Evolutionary conservation across 345 rosid species (phyloP).

Genomic region (Sisymbrium altissimum): DNA sequence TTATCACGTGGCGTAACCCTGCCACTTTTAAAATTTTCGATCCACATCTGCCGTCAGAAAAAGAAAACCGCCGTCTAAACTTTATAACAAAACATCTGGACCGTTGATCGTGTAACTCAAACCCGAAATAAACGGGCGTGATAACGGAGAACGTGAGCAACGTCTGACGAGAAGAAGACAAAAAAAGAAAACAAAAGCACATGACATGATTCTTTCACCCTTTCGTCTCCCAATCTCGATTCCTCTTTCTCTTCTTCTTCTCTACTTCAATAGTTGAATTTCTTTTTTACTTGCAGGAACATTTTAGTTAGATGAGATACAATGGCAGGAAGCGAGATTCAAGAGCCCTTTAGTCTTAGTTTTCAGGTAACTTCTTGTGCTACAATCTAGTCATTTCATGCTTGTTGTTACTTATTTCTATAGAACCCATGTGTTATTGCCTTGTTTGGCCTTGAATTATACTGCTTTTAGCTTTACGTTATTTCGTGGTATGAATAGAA

Average conservation of each 20-base stretch:
- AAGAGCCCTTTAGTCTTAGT: constrained; percentile 55
- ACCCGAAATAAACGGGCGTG: constrained; percentile 28
- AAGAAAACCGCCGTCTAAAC: constrained; percentile 29
- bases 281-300: background rate
- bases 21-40: background rate
- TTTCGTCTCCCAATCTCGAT: constrained; percentile 31
- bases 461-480: background rate
- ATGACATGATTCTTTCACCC: constrained; percentile 34
- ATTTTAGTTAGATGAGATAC: constrained; percentile 3
- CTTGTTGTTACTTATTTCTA: no score
- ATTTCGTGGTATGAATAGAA: background rate
- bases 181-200: constrained; percentile 25
- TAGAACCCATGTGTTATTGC: background rate
- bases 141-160: constrained; percentile 36
- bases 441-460: background rate
- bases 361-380: constrained; percentile 49
- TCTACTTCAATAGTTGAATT: background rate
- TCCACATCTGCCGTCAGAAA: constrained; percentile 20
- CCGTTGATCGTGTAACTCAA: constrained; percentile 24
- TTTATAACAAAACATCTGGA: constrained; percentile 6
- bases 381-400: background rate
- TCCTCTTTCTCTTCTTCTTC: background rate
- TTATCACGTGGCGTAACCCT: constrained; percentile 23
- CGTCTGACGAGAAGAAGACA: constrained; percentile 26
- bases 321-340: constrained; percentile 64